Percentiles rank a stretch among this genome's conserved stretches.
These are phyloP conservation scores for Rhodotorula sp. DNA, from an alignment of 1,284 basidiomycete species.

Conservation along the genomic window DNA sequence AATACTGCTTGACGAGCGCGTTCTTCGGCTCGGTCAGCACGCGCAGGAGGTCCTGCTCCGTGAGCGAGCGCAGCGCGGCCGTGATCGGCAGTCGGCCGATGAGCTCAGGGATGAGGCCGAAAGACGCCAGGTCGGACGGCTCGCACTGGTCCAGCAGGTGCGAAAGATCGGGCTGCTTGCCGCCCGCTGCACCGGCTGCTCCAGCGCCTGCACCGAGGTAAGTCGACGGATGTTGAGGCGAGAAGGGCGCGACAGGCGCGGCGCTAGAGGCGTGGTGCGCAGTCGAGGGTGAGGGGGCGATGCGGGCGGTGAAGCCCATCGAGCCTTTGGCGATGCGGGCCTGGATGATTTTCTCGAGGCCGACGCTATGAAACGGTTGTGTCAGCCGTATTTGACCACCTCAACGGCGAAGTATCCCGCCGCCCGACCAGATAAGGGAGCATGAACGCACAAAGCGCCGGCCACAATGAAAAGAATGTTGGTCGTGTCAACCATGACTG, in stretches of 20 bases:
- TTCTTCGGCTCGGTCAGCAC: constrained; percentile 90
- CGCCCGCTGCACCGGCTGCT: neutral
- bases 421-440: neutral
- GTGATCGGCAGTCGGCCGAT: constrained; percentile 85
- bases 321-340: constrained; percentile 79
- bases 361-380: constrained; percentile 64
- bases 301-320: constrained; percentile 79
- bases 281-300: constrained; percentile 50
- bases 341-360: constrained; percentile 78
- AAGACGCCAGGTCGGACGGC: constrained; percentile 76
- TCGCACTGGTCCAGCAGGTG: constrained; percentile 68
- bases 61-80: constrained; percentile 75
- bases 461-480: constrained; percentile 82
- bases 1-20: constrained; percentile 85
- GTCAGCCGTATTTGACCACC: neutral
- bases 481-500: constrained; percentile 63
- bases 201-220: neutral
- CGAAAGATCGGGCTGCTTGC: constrained; percentile 40
- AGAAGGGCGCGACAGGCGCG: neutral
- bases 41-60: constrained; percentile 72
- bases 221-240: neutral
- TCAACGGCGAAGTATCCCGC: too few species aligned
- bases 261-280: neutral
- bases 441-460: constrained; percentile 18
- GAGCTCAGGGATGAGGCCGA: constrained; percentile 94